Evolutionary conservation across 768 basidiomycete species (phyloP).

Genomic region (Xerocomus potaroensis): DNA sequence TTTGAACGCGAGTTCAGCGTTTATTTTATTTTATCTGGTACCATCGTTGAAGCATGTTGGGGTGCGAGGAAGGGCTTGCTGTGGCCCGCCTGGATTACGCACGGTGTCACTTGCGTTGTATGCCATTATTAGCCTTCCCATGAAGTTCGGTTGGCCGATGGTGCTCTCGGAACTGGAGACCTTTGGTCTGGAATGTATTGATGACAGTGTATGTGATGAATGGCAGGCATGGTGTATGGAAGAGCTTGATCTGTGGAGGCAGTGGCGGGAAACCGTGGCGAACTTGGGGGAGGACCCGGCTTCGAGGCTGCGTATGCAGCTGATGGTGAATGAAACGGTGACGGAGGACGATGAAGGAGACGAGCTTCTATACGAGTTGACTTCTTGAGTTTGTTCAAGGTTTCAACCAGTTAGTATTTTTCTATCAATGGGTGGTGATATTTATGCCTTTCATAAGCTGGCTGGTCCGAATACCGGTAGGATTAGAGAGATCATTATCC

Average conservation of each 20-base stretch:
- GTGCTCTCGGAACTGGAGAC: conserved; percentile 13
- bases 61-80: conserved; percentile 12
- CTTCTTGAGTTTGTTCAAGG: not conserved
- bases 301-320: not conserved
- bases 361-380: not conserved
- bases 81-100: conserved; percentile 6
- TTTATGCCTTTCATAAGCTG: no score
- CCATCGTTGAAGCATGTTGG: conserved; percentile 7
- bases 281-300: not conserved
- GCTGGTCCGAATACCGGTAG: no score
- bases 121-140: conserved; percentile 9
- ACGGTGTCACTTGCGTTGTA: conserved; percentile 13
- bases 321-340: not conserved
- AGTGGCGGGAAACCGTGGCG: not conserved
- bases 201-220: not conserved
- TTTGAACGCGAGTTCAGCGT: conserved; percentile 10
- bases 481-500: no score
- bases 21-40: conserved; percentile 13
- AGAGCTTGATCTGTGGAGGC: conserved; percentile 14
- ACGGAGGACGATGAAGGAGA: not conserved
- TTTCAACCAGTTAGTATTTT: no score
- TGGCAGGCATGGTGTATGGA: conserved; percentile 8
- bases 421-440: no score
- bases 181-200: conserved; percentile 11
- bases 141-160: conserved; percentile 2